Evolutionary conservation across 805 yeast species (phyloP).

Genomic region (Cyberlindnera lachancei): DNA sequence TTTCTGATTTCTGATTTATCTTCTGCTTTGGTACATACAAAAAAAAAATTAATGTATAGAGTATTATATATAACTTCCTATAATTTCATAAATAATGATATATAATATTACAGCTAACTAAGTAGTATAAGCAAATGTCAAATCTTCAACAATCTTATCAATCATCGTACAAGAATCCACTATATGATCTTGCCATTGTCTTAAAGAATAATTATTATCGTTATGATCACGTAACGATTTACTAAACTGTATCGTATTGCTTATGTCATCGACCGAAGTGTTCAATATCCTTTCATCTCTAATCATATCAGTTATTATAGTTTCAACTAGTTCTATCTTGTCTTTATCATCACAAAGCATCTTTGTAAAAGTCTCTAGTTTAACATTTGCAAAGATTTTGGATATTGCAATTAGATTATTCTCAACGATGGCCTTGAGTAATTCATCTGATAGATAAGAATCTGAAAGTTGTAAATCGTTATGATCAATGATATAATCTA

Average conservation of each 20-base stretch:
- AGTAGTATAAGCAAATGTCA: slow-evolving; percentile 1
- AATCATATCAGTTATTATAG: slow-evolving; percentile 12
- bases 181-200: slow-evolving; percentile 20
- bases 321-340: slow-evolving; percentile 4
- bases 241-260: slow-evolving; percentile 12
- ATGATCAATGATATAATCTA: slow-evolving; percentile 1
- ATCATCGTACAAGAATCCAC: slow-evolving; percentile 14
- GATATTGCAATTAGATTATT: slow-evolving; percentile 13
- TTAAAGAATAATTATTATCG: too few relatives aligned
- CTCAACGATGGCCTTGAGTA: slow-evolving; percentile 11
- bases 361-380: slow-evolving; percentile 8
- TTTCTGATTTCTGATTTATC: too few relatives aligned
- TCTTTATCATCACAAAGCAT: slow-evolving; percentile 9
- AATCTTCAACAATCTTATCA: slow-evolving; percentile 16
- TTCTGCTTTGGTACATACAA: too few relatives aligned
- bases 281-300: slow-evolving; percentile 10
- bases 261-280: slow-evolving; percentile 21
- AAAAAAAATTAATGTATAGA: too few relatives aligned
- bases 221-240: too few relatives aligned
- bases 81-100: too few relatives aligned
- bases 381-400: slow-evolving; percentile 11
- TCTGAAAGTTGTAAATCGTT: slow-evolving; percentile 3
- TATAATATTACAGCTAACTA: too few relatives aligned
- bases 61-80: too few relatives aligned
- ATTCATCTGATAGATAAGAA: slow-evolving; percentile 2